phyloP scores from a whole-genome alignment of 108 stramenopile species.

The Schizochytrium sp. region DNA sequence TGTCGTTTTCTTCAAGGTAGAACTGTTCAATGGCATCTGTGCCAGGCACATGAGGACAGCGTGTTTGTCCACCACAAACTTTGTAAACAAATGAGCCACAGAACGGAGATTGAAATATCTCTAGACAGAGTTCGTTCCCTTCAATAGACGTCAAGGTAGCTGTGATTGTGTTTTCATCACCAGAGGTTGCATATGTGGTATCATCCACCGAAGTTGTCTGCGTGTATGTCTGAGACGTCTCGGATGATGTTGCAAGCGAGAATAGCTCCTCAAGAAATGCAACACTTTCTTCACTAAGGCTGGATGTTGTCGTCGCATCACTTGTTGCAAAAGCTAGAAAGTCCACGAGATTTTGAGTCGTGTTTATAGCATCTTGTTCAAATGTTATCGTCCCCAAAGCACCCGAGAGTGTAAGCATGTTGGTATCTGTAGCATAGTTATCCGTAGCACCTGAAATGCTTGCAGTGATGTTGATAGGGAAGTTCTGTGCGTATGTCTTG shows the following conservation, averaged over 20 bases:
- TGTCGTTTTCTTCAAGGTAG: neutral
- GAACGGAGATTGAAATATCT: neutral
- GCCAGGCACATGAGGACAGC: neutral
- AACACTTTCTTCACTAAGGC: too few relatives aligned
- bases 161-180: neutral
- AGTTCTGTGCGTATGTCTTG: neutral
- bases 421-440: neutral
- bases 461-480: neutral
- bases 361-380: too few relatives aligned
- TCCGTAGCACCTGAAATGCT: neutral
- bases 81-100: neutral
- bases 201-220: neutral
- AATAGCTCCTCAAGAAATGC: too few relatives aligned
- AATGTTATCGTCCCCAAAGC: too few relatives aligned
- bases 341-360: too few relatives aligned
- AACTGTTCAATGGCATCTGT: neutral
- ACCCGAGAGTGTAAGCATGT: neutral
- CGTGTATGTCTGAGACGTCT: neutral
- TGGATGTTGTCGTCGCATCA: too few relatives aligned
- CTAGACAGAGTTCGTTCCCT: neutral
- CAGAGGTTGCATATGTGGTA: neutral
- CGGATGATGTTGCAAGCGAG: too few relatives aligned
- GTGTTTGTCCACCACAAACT: neutral
- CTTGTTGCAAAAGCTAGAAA: too few relatives aligned
- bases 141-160: neutral